A percentile compares a stretch with the other conserved stretches of the same genome.
phyloP scores from a whole-genome alignment of 169 alveolate species.

The Plasmodium relictum region DNA sequence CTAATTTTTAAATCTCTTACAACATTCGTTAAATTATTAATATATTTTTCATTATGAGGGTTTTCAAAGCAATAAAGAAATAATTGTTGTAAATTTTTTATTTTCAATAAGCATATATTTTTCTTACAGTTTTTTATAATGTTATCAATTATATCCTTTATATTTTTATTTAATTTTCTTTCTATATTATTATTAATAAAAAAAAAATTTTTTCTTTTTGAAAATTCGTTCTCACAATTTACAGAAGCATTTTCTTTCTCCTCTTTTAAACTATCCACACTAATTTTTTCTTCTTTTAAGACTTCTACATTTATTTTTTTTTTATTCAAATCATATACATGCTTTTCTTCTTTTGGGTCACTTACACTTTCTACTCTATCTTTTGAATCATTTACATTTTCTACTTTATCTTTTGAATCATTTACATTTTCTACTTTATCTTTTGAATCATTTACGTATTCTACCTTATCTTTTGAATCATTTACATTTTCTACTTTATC shows the following conservation, averaged over 20 bases:
- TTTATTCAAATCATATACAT: background rate
- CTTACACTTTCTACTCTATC: background rate
- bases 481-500: background rate
- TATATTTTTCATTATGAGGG: background rate
- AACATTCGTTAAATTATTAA: constrained; percentile 1
- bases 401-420: background rate
- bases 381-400: background rate
- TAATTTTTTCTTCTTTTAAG: no score
- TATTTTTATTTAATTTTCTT: constrained; percentile 1
- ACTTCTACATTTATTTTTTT: background rate
- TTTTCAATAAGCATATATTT: constrained; percentile 32
- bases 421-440: background rate
- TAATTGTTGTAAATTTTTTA: constrained; percentile 22
- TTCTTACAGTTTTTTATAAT: constrained; percentile 5
- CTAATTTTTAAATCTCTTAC: constrained; percentile 28
- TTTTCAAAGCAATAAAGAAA: constrained; percentile 17
- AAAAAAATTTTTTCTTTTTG: background rate
- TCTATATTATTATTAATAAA: background rate
- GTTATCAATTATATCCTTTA: constrained; percentile 15
- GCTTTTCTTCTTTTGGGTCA: background rate
- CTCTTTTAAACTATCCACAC: background rate
- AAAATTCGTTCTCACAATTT: background rate
- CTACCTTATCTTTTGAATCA: background rate
- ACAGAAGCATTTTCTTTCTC: background rate
- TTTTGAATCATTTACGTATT: background rate